These are phyloP conservation scores for Populus hybrid DNA, from an alignment of 441 rosid species.

Conservation along the genomic window DNA sequence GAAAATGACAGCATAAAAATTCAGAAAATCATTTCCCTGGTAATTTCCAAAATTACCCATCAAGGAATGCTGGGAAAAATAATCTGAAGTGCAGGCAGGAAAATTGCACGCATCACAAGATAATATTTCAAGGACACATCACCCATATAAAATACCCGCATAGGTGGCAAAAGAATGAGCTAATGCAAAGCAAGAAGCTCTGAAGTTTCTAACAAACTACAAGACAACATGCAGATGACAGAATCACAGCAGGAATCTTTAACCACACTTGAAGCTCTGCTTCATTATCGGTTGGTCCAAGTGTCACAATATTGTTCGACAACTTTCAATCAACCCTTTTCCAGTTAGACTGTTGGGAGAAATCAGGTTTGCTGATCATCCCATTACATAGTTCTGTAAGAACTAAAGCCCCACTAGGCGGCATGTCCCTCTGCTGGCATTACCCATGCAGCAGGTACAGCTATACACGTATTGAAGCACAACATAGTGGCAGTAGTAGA, in stretches of 20 bases:
- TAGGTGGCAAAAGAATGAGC: neutral
- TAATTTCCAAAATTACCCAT: neutral
- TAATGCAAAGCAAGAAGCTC: neutral
- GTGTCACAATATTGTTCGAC: neutral
- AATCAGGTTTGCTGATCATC: neutral
- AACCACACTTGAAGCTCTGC: neutral
- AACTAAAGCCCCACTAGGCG: neutral
- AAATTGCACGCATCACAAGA: neutral
- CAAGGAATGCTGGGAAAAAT: neutral
- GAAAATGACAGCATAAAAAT: conserved; percentile 1
- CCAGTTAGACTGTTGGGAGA: neutral
- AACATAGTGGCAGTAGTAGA: neutral
- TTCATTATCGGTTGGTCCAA: neutral
- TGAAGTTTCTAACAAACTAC: neutral
- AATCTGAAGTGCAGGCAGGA: conserved; percentile 3
- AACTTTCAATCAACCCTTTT: neutral
- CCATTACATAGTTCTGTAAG: neutral
- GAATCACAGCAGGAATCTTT: neutral
- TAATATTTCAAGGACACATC: neutral
- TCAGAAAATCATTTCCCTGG: conserved; percentile 6
- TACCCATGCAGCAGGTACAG: neutral
- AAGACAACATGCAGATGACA: neutral
- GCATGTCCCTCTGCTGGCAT: neutral
- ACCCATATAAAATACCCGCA: neutral
- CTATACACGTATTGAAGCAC: neutral